Base-by-base conservation (phyloP, 2,329 filamentous ascomycete genomes). In the Dendryphion nanum region DNA sequence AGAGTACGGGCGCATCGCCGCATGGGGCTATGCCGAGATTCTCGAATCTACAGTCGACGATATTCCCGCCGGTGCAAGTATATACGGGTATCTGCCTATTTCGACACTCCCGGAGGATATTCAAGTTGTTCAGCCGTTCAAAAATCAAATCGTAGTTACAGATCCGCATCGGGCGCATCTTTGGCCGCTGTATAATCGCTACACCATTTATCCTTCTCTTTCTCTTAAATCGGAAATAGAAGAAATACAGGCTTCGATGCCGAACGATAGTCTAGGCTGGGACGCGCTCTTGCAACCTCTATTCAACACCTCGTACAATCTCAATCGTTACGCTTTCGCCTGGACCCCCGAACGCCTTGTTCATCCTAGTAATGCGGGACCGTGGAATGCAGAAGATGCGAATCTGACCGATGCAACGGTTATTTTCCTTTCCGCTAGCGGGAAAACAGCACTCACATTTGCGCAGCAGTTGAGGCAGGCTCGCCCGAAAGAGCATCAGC, bases 1-100 rank as follows among this genome's bases (percentile, higher is more conserved):
- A 2, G 48, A 51, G n/a, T 75, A 71, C 59, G 72, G 71, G 4
- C 70, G 73, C 41, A 69, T 71, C 10, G 67, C 69, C 28, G 69
- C 65, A n/a, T 76, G 73, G 72, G 74, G 74, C 0, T 73, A 69
- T 37, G 72, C 64, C 6, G 53, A 62, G 17, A 64, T 75, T 4
- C 30, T 69, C 5, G 67, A 70, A 4, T 70, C 63, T n/a, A 73
- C 58, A 0, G 53, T 70, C 4, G 34, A 57, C 2, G 51, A 44
- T 5, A 49, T 74, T 2, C 31, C 53, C 1, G 31, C 40, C 2
- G 71, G 67, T 5, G 58, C 59, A 1, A 47, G 64, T 2, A 41
- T 76, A 0, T 74, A 45, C 24, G 74, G 73, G 0, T 74, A 65
- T 49, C 67, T 72, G 48, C 70, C 73, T 0, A 68, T 71, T 4